phyloP scores from a whole-genome alignment of 768 basidiomycete species.

The Amanita brunnescens region DNA sequence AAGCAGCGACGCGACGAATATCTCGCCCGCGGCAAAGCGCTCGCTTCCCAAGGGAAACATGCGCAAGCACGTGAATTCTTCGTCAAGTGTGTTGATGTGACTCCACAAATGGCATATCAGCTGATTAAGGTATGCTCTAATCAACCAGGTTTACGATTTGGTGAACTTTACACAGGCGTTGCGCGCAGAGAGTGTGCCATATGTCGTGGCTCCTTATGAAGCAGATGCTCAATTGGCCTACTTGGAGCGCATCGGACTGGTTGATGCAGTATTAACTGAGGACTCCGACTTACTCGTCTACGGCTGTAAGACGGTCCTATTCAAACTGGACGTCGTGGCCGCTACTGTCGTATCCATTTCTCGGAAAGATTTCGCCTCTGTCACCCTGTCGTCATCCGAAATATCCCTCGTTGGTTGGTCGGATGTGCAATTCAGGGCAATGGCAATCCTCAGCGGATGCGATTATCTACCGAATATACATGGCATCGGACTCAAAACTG shows the following conservation, averaged over 20 bases:
- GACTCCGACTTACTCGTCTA: conserved; percentile 98
- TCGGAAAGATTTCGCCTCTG: conserved; percentile 49
- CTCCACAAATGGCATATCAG: conserved; percentile 95
- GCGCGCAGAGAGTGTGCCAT: conserved; percentile 67
- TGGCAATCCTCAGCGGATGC: conserved; percentile 91
- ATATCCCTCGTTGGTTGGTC: conserved; percentile 86
- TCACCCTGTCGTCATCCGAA: conserved; percentile 36
- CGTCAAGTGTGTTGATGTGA: conserved; percentile 89
- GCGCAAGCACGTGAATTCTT: conserved; percentile 82
- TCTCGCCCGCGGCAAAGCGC: conserved; percentile 59
- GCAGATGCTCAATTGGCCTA: conserved; percentile 96
- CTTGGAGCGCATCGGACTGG: conserved; percentile 72
- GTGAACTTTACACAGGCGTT: conserved; percentile 56
- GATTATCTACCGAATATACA: conserved; percentile 88
- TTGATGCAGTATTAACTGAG: conserved; percentile 92
- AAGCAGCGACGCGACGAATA: conserved; percentile 70
- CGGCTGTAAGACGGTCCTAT: conserved; percentile 88
- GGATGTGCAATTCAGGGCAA: conserved; percentile 82
- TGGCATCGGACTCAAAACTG: conserved; percentile 92
- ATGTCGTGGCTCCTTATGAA: conserved; percentile 96
- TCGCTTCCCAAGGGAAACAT: conserved; percentile 71
- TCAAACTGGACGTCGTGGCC: conserved; percentile 75
- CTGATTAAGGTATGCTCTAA: conserved; percentile 71
- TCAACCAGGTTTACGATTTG: not conserved
- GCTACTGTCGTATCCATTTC: conserved; percentile 60